Conservation (phyloP, 345 rosid genomes). For the Citrus sp. region DNA sequence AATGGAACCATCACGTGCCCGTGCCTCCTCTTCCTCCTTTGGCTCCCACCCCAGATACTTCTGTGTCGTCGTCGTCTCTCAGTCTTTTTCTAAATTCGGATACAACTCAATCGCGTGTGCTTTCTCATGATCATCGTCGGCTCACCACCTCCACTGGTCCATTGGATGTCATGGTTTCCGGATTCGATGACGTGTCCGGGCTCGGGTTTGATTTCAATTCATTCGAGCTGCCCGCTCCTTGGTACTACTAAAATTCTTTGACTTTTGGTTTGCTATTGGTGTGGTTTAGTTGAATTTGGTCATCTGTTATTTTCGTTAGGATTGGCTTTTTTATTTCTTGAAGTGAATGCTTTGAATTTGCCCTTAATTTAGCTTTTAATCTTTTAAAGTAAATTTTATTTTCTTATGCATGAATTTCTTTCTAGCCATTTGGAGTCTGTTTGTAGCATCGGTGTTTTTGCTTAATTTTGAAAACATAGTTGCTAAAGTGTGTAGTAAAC, state of each 20-base stretch:
- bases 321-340: background rate
- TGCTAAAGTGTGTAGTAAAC: no score
- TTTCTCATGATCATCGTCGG: constrained; percentile 13
- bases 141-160: background rate
- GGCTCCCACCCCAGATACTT: constrained; percentile 42
- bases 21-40: constrained; percentile 33
- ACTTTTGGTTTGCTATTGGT: background rate
- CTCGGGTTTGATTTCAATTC: constrained; percentile 47
- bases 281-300: background rate
- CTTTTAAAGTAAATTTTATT: background rate
- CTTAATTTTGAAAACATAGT: no score
- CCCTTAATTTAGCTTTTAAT: background rate
- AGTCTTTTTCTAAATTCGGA: constrained; percentile 13
- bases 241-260: constrained; percentile 38
- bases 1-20: constrained; percentile 60
- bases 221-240: constrained; percentile 76
- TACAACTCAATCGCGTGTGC: constrained; percentile 12
- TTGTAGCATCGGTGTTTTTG: no score
- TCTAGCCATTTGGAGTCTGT: background rate
- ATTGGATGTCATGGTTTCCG: constrained; percentile 32
- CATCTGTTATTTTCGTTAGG: background rate
- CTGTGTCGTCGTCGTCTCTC: constrained; percentile 16
- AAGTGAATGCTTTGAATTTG: background rate
- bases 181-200: constrained; percentile 33
- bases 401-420: background rate